Percentiles rank a stretch among this genome's conserved stretches.
Conservation (phyloP, 768 basidiomycete genomes). For the Lentinus brumalis region DNA sequence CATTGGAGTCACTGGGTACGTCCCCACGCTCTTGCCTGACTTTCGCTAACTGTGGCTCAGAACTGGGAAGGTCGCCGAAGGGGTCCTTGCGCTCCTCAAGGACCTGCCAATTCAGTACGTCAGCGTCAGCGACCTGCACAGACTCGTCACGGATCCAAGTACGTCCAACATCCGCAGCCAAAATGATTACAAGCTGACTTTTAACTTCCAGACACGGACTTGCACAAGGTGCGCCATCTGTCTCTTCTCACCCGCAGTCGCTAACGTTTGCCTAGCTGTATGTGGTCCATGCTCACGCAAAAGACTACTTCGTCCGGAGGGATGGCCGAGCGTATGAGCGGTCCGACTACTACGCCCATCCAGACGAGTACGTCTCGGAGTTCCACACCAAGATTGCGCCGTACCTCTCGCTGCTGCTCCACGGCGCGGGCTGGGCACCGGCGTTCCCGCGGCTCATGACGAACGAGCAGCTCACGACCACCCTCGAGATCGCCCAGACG, state of each 20-base stretch:
- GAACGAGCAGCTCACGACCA: conserved; percentile 56
- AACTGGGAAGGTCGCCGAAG: conserved; percentile 80
- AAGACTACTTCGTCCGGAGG: conserved; percentile 66
- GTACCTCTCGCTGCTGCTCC: conserved; percentile 81
- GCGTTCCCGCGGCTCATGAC: conserved; percentile 81
- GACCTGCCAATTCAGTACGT: conserved; percentile 72
- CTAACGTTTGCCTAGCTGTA: conserved; percentile 54
- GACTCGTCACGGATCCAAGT: conserved; percentile 58
- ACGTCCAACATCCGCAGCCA: conserved; percentile 10
- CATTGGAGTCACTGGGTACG: conserved; percentile 81
- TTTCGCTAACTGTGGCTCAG: conserved; percentile 38
- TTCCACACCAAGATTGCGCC: conserved; percentile 82
- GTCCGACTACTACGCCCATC: conserved; percentile 71
- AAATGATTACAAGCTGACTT: not conserved
- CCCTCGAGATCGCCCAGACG: conserved; percentile 49
- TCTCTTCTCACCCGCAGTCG: not conserved
- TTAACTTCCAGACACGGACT: conserved; percentile 51
- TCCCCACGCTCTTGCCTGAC: not conserved
- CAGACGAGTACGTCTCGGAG: conserved; percentile 61
- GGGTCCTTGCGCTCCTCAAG: conserved; percentile 68
- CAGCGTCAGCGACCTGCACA: conserved; percentile 54
- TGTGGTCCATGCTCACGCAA: conserved; percentile 67
- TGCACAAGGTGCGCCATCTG: conserved; percentile 51
- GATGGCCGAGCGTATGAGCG: conserved; percentile 64
- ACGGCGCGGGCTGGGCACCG: conserved; percentile 84